These are phyloP conservation scores for Fusarium humuli DNA, from an alignment of 2,329 filamentous ascomycete species.

Conservation along the genomic window DNA sequence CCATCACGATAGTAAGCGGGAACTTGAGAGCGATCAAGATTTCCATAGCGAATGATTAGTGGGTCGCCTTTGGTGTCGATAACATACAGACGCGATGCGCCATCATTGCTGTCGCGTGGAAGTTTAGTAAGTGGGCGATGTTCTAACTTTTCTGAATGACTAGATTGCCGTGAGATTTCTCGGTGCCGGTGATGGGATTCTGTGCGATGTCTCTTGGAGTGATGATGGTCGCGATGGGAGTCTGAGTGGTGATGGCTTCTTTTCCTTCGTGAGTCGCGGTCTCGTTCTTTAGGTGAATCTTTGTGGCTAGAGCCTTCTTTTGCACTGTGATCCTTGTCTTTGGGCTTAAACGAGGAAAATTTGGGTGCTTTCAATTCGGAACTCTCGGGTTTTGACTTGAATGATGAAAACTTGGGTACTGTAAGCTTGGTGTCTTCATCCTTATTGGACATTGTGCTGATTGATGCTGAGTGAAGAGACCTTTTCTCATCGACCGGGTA, in stretches of 20 bases:
- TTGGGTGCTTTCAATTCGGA: conserved; percentile 62
- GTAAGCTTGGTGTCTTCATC: conserved; percentile 40
- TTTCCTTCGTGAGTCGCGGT: conserved; percentile 38
- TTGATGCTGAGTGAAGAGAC: not conserved
- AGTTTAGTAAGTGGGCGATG: conserved; percentile 12
- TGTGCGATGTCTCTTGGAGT: conserved; percentile 33
- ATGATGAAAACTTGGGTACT: conserved; percentile 79
- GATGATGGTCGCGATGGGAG: conserved; percentile 29
- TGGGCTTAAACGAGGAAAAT: conserved; percentile 77
- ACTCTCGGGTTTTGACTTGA: conserved; percentile 59
- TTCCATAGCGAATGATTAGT: conserved; percentile 79
- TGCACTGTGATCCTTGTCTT: conserved; percentile 48
- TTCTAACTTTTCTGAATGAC: conserved; percentile 15
- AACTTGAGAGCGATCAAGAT: conserved; percentile 76
- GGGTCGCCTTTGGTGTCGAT: conserved; percentile 82
- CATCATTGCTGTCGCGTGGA: conserved; percentile 11
- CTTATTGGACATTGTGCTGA: conserved; percentile 46
- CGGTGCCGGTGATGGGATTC: conserved; percentile 25
- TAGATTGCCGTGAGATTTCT: conserved; percentile 14
- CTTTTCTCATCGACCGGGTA: conserved; percentile 23
- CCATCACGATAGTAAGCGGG: conserved; percentile 78
- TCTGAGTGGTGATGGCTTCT: conserved; percentile 37
- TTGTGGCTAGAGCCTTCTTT: conserved; percentile 20
- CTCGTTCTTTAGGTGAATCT: conserved; percentile 38
- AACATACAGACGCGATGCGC: conserved; percentile 58